These are phyloP conservation scores for Talaromyces trachyspermus DNA, from an alignment of 495 filamentous ascomycete species.

Conservation along the genomic window DNA sequence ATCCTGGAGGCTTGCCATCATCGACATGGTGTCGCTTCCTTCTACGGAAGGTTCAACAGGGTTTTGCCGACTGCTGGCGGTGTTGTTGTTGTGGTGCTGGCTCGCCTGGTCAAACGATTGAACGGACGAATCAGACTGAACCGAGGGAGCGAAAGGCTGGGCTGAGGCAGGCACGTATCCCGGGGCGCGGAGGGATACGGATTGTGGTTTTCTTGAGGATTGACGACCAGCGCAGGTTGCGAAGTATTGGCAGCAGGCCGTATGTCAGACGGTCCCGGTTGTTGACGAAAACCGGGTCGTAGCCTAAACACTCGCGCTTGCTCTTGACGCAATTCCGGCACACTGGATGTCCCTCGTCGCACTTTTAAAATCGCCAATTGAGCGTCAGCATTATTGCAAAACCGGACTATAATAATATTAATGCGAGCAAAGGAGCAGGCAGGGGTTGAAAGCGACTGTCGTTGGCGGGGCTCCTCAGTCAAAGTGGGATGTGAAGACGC, in stretches of 20 bases:
- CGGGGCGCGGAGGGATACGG: constrained; percentile 45
- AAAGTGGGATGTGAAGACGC: constrained; percentile 26
- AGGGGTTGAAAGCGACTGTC: constrained; percentile 19
- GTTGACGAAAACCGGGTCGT: constrained; percentile 94
- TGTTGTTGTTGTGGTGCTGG: too few relatives aligned
- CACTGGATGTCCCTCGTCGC: constrained; percentile 89
- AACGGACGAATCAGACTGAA: constrained; percentile 39
- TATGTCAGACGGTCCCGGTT: constrained; percentile 68
- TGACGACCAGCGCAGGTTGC: constrained; percentile 36
- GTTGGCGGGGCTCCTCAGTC: constrained; percentile 27
- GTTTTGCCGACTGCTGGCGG: constrained; percentile 44
- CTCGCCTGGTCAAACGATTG: constrained; percentile 46
- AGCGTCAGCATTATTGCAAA: constrained; percentile 8
- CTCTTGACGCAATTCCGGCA: constrained; percentile 98
- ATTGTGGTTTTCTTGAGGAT: constrained; percentile 27
- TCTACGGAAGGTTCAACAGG: constrained; percentile 74
- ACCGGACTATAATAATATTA: neutral
- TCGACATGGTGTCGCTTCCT: constrained; percentile 11
- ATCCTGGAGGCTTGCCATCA: constrained; percentile 32
- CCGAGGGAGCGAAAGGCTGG: constrained; percentile 50
- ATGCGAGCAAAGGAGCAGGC: constrained; percentile 17
- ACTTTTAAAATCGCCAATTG: constrained; percentile 47
- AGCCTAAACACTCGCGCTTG: constrained; percentile 93
- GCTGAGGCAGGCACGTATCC: constrained; percentile 53
- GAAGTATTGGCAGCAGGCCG: constrained; percentile 62